Evolutionary conservation across 2,329 filamentous ascomycete species (phyloP).

Genomic region (Fusarium sambucinum): DNA sequence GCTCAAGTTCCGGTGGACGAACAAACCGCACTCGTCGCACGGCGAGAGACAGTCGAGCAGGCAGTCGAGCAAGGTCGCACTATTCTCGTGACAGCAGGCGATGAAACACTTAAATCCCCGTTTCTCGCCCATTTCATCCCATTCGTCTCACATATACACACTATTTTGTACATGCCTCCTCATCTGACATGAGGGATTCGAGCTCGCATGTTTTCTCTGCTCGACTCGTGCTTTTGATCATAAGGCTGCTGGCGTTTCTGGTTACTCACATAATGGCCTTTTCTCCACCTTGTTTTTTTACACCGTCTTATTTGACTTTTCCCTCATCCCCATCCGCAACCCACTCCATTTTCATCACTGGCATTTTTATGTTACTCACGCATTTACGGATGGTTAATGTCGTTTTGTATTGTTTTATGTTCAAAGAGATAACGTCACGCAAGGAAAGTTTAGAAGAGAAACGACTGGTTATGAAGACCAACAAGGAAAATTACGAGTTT

Average conservation of each 20-base stretch:
- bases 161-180: slow-evolving; percentile 44
- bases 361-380: slow-evolving; percentile 31
- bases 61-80: slow-evolving; percentile 48
- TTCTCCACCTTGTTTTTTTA: slow-evolving; percentile 15
- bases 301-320: slow-evolving; percentile 4
- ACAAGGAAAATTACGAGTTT: slow-evolving; percentile 42
- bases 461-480: slow-evolving; percentile 39
- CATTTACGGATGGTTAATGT: slow-evolving; percentile 30
- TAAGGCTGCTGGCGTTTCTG: slow-evolving; percentile 45
- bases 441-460: slow-evolving; percentile 35
- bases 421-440: slow-evolving; percentile 42
- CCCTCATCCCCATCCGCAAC: slow-evolving; percentile 3
- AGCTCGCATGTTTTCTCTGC: slow-evolving; percentile 37
- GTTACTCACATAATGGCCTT: slow-evolving; percentile 40
- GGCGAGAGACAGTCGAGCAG: slow-evolving; percentile 45
- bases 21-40: slow-evolving; percentile 53
- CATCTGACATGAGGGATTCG: slow-evolving; percentile 40
- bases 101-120: slow-evolving; percentile 24
- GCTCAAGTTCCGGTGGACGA: slow-evolving; percentile 60
- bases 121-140: slow-evolving; percentile 11
- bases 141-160: slow-evolving; percentile 27
- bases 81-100: slow-evolving; percentile 49
- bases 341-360: slow-evolving; percentile 14
- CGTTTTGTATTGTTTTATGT: slow-evolving; percentile 18
- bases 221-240: slow-evolving; percentile 38